These are phyloP conservation scores for Blastobotrys persicus DNA, from an alignment of 1,139 yeast genomes.

Conservation along the genomic window DNA sequence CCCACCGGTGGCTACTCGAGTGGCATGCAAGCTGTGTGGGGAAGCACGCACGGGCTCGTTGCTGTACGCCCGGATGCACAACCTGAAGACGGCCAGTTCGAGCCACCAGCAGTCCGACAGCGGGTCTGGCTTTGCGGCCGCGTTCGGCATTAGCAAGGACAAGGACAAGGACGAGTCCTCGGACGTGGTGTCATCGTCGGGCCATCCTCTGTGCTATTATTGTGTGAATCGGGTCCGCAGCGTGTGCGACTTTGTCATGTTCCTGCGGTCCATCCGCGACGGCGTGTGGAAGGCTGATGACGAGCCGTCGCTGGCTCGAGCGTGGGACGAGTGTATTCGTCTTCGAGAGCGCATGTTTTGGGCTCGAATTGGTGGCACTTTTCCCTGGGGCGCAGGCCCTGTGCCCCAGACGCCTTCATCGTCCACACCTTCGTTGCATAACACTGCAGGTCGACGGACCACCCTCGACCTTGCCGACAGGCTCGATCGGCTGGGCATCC, in stretches of 20 bases:
- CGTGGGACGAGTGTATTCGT: constrained; percentile 59
- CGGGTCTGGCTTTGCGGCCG: neutral
- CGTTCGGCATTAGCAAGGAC: constrained; percentile 5
- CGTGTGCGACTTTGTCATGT: constrained; percentile 74
- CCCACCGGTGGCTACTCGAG: constrained; percentile 70
- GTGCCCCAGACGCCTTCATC: neutral
- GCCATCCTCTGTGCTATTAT: constrained; percentile 77
- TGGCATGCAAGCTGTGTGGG: constrained; percentile 80
- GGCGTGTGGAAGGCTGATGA: constrained; percentile 52
- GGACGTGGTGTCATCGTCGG: constrained; percentile 21
- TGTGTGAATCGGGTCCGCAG: constrained; percentile 78
- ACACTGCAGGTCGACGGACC: neutral
- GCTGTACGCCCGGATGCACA: constrained; percentile 75
- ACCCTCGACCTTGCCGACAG: constrained; percentile 2
- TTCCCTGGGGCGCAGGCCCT: constrained; percentile 17
- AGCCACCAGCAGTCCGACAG: constrained; percentile 14
- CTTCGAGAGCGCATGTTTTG: constrained; percentile 67
- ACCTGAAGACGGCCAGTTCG: constrained; percentile 46
- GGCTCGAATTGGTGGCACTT: constrained; percentile 67
- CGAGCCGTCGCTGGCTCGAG: constrained; percentile 51
- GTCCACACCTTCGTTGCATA: neutral
- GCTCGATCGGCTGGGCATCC: constrained; percentile 1
- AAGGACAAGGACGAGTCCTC: constrained; percentile 8
- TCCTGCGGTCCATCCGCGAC: constrained; percentile 60
- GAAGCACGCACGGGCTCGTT: constrained; percentile 66